These are phyloP conservation scores for Pterocarpus macrocarpus DNA, from an alignment of 306 rosid genomes.

Conservation along the genomic window DNA sequence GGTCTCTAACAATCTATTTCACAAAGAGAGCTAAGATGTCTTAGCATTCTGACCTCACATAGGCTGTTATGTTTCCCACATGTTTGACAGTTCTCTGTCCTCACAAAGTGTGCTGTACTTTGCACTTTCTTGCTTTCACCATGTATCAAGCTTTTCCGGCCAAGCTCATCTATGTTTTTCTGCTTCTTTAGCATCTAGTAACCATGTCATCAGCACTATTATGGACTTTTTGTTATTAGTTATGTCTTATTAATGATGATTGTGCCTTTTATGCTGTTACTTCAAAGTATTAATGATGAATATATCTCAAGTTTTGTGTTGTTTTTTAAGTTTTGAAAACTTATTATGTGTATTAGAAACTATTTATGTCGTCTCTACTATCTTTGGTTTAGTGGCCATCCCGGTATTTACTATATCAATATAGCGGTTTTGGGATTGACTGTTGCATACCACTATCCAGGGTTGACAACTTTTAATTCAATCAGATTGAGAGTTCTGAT, in stretches of 20 bases:
- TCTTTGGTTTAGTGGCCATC: no score
- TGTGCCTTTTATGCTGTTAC: not conserved
- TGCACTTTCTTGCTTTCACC: not conserved
- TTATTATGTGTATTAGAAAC: no score
- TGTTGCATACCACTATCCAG: not conserved
- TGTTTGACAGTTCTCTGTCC: not conserved
- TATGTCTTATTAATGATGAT: not conserved
- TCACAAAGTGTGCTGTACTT: not conserved
- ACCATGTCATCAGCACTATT: not conserved
- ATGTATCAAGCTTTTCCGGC: not conserved
- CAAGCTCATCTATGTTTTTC: not conserved
- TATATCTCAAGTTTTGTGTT: no score
- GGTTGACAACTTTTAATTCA: not conserved
- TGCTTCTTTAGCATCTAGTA: not conserved
- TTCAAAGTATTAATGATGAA: not conserved
- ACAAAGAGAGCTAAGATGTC: not conserved
- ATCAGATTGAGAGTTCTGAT: slow-evolving; percentile 27
- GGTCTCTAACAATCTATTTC: not conserved
- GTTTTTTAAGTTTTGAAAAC: no score
- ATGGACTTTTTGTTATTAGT: not conserved
- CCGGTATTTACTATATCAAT: no score
- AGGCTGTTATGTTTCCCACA: not conserved
- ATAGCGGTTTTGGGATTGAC: no score
- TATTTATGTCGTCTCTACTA: no score
- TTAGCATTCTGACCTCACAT: not conserved